Percentiles rank a stretch among this genome's conserved stretches.
Conservation (phyloP, 495 filamentous ascomycete genomes). For the Amorphotheca resinae region DNA sequence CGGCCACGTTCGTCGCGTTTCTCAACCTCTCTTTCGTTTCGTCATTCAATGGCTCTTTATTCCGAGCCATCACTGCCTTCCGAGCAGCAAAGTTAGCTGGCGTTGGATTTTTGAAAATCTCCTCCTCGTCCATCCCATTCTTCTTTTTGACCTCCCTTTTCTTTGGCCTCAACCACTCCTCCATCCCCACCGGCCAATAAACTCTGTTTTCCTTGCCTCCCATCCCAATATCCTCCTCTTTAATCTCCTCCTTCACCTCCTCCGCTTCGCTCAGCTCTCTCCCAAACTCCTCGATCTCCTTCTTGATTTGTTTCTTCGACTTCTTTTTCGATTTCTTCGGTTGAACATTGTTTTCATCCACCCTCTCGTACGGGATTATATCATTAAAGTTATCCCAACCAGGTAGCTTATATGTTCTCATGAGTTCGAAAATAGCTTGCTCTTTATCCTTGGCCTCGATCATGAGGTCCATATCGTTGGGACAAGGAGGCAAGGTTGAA, state of each 20-base stretch:
- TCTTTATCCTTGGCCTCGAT: slow-evolving; percentile 99
- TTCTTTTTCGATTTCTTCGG: slow-evolving; percentile 37
- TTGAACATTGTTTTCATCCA: slow-evolving; percentile 62
- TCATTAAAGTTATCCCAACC: slow-evolving; percentile 66
- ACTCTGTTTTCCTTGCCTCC: slow-evolving; percentile 76
- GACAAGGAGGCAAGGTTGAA: slow-evolving; percentile 66
- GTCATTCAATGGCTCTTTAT: slow-evolving; percentile 6
- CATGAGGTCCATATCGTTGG: slow-evolving; percentile 82
- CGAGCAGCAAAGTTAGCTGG: slow-evolving; percentile 18
- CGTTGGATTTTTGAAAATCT: slow-evolving; percentile 20
- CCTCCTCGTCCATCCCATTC: slow-evolving; percentile 13
- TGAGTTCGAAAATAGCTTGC: slow-evolving; percentile 90
- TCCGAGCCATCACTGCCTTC: slow-evolving; percentile 5
- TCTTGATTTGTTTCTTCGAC: slow-evolving; percentile 16
- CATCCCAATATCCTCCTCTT: slow-evolving; percentile 70
- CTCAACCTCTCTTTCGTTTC: slow-evolving; percentile 21
- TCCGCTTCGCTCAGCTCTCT: slow-evolving; percentile 36
- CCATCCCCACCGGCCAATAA: slow-evolving; percentile 83
- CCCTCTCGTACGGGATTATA: slow-evolving; percentile 61
- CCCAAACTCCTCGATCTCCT: slow-evolving; percentile 20
- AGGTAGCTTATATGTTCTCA: slow-evolving; percentile 73
- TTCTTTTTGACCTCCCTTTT: slow-evolving; percentile 60
- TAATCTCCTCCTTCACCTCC: slow-evolving; percentile 35
- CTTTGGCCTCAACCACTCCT: slow-evolving; percentile 75
- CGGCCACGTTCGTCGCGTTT: slow-evolving; percentile 18